Evolutionary conservation across 805 yeast species (phyloP).

Genomic region (Candida khao-thaluensis): DNA sequence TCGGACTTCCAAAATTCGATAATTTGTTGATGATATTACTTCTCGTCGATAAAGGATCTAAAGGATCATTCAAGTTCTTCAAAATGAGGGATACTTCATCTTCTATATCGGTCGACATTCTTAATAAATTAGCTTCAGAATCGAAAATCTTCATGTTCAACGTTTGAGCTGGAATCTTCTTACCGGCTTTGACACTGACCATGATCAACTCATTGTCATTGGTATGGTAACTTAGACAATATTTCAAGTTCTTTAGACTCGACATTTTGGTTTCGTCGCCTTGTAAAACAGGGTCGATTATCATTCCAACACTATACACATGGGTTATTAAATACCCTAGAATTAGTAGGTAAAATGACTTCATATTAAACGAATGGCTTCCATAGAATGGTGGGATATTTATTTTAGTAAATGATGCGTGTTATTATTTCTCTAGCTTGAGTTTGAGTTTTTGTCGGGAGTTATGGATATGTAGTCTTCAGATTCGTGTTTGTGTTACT

Average conservation of each 20-base stretch:
- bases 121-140: conserved; percentile 33
- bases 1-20: conserved; percentile 8
- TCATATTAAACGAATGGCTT: conserved; percentile 7
- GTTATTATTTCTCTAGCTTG: too few species aligned
- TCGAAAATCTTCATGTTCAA: conserved; percentile 39
- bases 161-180: conserved; percentile 29
- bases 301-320: conserved; percentile 31
- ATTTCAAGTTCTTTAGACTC: conserved; percentile 27
- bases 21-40: conserved; percentile 11
- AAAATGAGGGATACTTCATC: conserved; percentile 35
- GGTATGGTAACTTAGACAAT: conserved; percentile 39
- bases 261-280: conserved; percentile 32
- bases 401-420: too few species aligned
- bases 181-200: conserved; percentile 32
- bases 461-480: not conserved
- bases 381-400: too few species aligned
- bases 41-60: conserved; percentile 6
- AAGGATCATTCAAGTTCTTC: conserved; percentile 34
- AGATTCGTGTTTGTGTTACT: not conserved
- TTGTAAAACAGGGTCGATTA: conserved; percentile 31
- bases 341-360: conserved; percentile 20
- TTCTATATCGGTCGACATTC: conserved; percentile 30
- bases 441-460: too few species aligned
- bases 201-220: conserved; percentile 37
- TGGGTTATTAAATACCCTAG: conserved; percentile 1